Evolutionary conservation across 1,139 yeast species (phyloP).

Genomic region (Nakaseomyces bracarensis): DNA sequence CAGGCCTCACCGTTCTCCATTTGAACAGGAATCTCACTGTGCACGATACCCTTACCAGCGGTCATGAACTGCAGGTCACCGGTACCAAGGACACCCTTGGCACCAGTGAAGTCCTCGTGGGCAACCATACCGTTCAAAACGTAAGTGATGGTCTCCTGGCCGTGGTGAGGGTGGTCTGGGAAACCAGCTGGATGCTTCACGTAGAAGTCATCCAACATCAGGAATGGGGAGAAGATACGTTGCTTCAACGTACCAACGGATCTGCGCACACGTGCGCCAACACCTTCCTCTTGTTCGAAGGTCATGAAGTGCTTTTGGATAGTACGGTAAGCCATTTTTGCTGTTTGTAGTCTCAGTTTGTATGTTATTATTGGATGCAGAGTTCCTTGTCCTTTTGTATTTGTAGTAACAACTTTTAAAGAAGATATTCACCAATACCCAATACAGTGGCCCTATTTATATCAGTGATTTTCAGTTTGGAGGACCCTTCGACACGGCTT

Average conservation of each 20-base stretch:
- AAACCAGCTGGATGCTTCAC: conserved; percentile 64
- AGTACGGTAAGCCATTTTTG: conserved; percentile 34
- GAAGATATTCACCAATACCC: no score
- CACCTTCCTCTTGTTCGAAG: conserved; percentile 76
- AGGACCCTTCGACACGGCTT: not conserved
- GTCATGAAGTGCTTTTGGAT: conserved; percentile 56
- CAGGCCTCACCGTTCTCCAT: conserved; percentile 49
- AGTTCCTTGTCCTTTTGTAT: not conserved
- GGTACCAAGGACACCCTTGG: conserved; percentile 64
- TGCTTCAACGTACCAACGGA: conserved; percentile 63
- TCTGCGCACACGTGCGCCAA: conserved; percentile 76
- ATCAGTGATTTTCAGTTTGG: no score
- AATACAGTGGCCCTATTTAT: no score
- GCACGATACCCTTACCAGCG: conserved; percentile 84
- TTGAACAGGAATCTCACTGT: conserved; percentile 77
- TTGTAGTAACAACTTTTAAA: no score
- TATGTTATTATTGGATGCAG: not conserved
- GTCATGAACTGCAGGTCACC: conserved; percentile 95
- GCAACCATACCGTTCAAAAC: conserved; percentile 69
- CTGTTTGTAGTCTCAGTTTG: not conserved
- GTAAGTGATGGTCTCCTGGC: conserved; percentile 81
- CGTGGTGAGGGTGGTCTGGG: conserved; percentile 91
- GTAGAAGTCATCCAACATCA: conserved; percentile 74
- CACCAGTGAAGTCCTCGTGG: conserved; percentile 88
- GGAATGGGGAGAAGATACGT: conserved; percentile 73